Evolutionary conservation across 768 basidiomycete species (phyloP).

Genomic region (Boletellus emodensis): DNA sequence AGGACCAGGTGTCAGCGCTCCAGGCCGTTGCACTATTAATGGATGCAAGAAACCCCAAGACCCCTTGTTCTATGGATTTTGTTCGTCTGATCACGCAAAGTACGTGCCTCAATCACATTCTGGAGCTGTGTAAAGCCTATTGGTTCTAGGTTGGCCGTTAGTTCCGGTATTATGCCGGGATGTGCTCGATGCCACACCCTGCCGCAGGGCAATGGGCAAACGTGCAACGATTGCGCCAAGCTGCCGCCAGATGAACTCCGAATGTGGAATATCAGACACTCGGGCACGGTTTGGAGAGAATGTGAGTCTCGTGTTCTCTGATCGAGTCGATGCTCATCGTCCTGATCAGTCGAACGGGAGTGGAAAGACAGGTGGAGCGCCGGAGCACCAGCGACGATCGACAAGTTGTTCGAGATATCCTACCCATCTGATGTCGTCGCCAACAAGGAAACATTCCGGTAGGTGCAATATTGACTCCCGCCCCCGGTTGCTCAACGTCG

Average conservation of each 20-base stretch:
- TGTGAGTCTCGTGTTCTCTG: conserved; percentile 37
- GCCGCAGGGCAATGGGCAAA: conserved; percentile 43
- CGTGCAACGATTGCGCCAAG: conserved; percentile 52
- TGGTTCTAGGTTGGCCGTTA: conserved; percentile 47
- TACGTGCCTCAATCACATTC: conserved; percentile 25
- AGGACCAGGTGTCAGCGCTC: conserved; percentile 34
- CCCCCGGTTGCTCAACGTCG: conserved; percentile 4
- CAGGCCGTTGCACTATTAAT: conserved; percentile 42
- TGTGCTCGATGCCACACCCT: conserved; percentile 47
- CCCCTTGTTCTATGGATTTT: conserved; percentile 49
- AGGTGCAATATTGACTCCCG: conserved; percentile 10
- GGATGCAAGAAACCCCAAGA: conserved; percentile 51
- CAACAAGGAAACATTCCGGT: conserved; percentile 50
- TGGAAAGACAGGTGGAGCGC: conserved; percentile 42
- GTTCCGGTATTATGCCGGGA: conserved; percentile 42
- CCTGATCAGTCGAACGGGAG: conserved; percentile 49
- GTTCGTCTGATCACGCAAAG: conserved; percentile 58
- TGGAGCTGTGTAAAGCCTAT: conserved; percentile 6
- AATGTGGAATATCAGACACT: conserved; percentile 45
- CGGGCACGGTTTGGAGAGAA: conserved; percentile 48
- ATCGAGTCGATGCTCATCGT: conserved; percentile 17
- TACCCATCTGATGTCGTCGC: conserved; percentile 26
- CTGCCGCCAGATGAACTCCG: conserved; percentile 39
- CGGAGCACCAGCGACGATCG: conserved; percentile 38
- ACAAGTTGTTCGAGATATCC: conserved; percentile 54